These are phyloP conservation scores for Gamarada debralockiae DNA, from an alignment of 495 filamentous ascomycete species.

Conservation along the genomic window DNA sequence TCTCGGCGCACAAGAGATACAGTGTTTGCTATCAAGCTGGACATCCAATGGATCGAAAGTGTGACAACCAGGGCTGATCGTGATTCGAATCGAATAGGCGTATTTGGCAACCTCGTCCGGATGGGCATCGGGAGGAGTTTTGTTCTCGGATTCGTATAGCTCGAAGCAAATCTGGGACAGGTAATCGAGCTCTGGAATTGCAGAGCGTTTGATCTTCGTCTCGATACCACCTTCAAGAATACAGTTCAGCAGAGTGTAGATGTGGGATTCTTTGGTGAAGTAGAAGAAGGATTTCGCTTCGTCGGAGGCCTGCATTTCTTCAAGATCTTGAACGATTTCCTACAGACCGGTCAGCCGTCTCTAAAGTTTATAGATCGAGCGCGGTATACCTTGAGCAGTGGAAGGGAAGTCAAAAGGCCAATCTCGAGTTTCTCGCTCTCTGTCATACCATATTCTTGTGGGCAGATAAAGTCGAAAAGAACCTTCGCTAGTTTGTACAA, in stretches of 20 bases:
- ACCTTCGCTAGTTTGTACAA: slow-evolving; percentile 91
- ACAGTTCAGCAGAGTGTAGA: slow-evolving; percentile 96
- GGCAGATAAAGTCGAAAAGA: slow-evolving; percentile 96
- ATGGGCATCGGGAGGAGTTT: slow-evolving; percentile 39
- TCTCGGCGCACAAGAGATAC: slow-evolving; percentile 85
- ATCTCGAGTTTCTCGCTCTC: slow-evolving; percentile 96
- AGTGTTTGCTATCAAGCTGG: slow-evolving; percentile 90
- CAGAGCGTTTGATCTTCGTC: slow-evolving; percentile 82
- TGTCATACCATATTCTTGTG: slow-evolving; percentile 95
- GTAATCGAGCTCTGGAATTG: slow-evolving; percentile 96
- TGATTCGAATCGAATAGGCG: slow-evolving; percentile 93
- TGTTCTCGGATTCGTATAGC: slow-evolving; percentile 89
- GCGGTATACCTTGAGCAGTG: slow-evolving; percentile 65
- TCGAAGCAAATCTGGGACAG: slow-evolving; percentile 97
- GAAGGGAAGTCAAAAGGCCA: slow-evolving; percentile 87
- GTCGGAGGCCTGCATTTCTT: slow-evolving; percentile 90
- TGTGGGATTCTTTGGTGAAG: slow-evolving; percentile 98
- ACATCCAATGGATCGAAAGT: slow-evolving; percentile 93
- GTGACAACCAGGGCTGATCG: slow-evolving; percentile 92
- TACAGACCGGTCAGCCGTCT: slow-evolving; percentile 4
- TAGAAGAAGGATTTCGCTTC: slow-evolving; percentile 96
- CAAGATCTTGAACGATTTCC: slow-evolving; percentile 94
- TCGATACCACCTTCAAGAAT: slow-evolving; percentile 94
- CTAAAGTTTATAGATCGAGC: too few species aligned
- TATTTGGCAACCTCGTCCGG: slow-evolving; percentile 42